phyloP scores from a whole-genome alignment of 78 protist genomes.

The Dictyostelium purpureum region DNA sequence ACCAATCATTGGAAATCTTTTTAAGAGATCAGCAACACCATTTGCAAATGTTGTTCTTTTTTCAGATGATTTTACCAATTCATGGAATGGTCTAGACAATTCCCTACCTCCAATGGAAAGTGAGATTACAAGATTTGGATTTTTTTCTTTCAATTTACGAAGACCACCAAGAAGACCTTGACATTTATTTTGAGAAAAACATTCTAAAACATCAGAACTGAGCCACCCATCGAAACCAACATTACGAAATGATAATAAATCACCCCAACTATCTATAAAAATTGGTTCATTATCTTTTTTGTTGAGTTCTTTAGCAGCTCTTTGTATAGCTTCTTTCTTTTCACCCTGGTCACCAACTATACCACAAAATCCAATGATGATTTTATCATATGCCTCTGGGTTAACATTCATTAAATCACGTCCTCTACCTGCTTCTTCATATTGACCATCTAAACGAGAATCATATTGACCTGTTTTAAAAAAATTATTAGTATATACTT shows the following conservation, averaged over 20 bases:
- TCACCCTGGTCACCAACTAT: slow-evolving; percentile 6
- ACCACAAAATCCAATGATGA: background rate
- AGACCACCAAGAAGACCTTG: slow-evolving; percentile 31
- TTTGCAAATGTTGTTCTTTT: background rate
- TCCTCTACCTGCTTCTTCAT: background rate
- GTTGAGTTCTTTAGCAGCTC: background rate
- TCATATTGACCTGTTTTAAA: too few relatives aligned
- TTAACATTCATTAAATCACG: background rate
- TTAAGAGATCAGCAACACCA: background rate
- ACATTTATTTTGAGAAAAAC: background rate
- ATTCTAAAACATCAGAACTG: background rate
- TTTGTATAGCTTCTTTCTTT: background rate
- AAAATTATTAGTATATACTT: too few relatives aligned
- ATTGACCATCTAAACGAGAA: background rate
- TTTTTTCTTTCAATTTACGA: background rate
- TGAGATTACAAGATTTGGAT: background rate
- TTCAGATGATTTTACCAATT: background rate
- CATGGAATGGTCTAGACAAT: background rate
- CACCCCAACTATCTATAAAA: slow-evolving; percentile 2
- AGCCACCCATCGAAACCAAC: background rate
- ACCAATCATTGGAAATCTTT: slow-evolving; percentile 5
- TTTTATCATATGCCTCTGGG: background rate
- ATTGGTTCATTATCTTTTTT: background rate
- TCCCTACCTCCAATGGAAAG: slow-evolving; percentile 2
- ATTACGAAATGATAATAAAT: background rate